Evolutionary conservation across 2,329 filamentous ascomycete species (phyloP), one percentile per base, ranked within the genome.

Genomic region (Penicillium concentricum): DNA sequence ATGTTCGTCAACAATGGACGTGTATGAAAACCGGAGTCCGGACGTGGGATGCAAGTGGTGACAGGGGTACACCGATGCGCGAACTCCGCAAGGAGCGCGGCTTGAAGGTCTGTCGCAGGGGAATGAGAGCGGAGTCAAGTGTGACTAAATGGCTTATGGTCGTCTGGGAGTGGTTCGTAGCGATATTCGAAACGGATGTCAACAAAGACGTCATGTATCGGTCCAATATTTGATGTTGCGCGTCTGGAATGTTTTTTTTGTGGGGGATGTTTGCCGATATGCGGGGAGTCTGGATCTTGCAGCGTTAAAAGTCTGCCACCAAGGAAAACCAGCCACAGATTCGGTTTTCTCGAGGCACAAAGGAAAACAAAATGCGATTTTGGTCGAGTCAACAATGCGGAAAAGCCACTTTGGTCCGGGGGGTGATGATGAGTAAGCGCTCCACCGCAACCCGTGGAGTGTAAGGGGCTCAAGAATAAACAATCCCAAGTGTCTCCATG

Each of bases 121-220:
- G 38, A 39, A 22, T 42, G 12, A 56, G 22, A 43, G 28, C 39
- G 16, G 32, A 26, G 37, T 44, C 15, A 9, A 16, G 20, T 48
- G 30, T 16, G 26, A 53, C 13, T 45, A 30, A 30, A 49, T 26
- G 41, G 28, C 37, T 32, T 30, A 38, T 54, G 37, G 28, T 57
- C 45, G 58, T 60, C 49, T 54, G 50, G 45, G 30, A 20, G 53
- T 48, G 50, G 51, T 34, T 56, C 46, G 51, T 47, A 60, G 52
- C 46, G 43, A 51, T 52, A 59, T 63, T 60, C 59, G 49, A 61
- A 56, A 58, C 51, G 51, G 57, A 59, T 63, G 66, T 72, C 69
- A 72, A 72, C 70, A 72, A 67, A 72, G 68, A 71, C 69, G 71
- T 72, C 70, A 73, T 73, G 66, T 70, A 70, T 60, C 51, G 54